Conservation (phyloP, 306 rosid genomes). For the Cucurbita pepo region DNA sequence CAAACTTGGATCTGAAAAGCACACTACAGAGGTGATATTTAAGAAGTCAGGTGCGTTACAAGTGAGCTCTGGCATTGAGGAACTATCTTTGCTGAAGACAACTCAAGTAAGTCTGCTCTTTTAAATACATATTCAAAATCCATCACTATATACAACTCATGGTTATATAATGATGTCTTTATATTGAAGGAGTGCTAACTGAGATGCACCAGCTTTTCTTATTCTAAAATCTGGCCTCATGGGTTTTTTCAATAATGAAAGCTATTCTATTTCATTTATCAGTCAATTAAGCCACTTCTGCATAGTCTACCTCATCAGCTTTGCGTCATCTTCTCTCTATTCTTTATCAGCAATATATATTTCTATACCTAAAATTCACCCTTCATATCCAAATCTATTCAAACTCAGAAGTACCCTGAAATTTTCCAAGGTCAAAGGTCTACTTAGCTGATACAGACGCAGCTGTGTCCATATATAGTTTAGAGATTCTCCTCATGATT, state of each 20-base stretch:
- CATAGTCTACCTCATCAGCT: background rate
- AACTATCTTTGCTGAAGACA: slow-evolving; percentile 66
- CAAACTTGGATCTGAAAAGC: slow-evolving; percentile 91
- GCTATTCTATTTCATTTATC: background rate
- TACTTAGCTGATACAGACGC: background rate
- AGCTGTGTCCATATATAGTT: background rate
- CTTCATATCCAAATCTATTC: background rate
- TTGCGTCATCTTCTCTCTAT: background rate
- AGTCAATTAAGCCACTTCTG: background rate
- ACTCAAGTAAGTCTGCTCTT: slow-evolving; percentile 36
- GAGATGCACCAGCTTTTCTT: background rate
- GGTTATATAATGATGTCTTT: background rate
- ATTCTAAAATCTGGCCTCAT: background rate
- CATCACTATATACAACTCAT: too few relatives aligned
- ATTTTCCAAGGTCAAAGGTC: background rate
- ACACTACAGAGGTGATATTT: slow-evolving; percentile 49
- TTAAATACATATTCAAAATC: background rate
- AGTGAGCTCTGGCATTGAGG: slow-evolving; percentile 79
- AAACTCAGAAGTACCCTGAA: background rate
- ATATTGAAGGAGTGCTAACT: background rate
- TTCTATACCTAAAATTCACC: background rate
- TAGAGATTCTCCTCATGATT: background rate
- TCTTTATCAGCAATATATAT: background rate
- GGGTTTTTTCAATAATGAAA: background rate
- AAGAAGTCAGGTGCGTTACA: slow-evolving; percentile 48